These are phyloP conservation scores for Coriaria nepalensis DNA, from an alignment of 306 rosid species.

Conservation along the genomic window DNA sequence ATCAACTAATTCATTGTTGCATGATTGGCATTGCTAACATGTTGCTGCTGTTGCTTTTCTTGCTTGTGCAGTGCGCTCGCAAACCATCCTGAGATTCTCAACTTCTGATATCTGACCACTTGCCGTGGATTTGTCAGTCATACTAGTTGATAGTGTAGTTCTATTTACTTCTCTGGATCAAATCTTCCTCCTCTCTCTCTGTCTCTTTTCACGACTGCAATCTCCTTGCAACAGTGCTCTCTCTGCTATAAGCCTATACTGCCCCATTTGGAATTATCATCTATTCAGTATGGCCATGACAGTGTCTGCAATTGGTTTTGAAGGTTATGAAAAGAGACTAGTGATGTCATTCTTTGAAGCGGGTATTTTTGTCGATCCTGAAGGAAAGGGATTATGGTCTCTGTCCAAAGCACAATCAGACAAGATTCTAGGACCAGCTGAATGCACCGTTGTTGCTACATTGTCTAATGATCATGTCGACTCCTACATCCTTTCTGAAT, in stretches of 20 bases:
- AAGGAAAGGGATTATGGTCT: constrained; percentile 45
- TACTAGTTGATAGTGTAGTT: constrained; percentile 9
- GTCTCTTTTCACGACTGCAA: constrained; percentile 24
- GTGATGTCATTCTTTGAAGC: constrained; percentile 41
- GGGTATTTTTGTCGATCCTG: constrained; percentile 42
- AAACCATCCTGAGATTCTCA: constrained; percentile 61
- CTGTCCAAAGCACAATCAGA: constrained; percentile 43
- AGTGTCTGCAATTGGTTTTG: constrained; percentile 56
- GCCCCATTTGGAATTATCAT: too few species aligned
- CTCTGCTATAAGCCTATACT: constrained; percentile 2
- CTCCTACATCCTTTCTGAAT: constrained; percentile 63
- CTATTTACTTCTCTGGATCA: constrained; percentile 32
- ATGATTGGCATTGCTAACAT: constrained; percentile 1
- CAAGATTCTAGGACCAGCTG: constrained; percentile 47
- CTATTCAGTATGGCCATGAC: constrained; percentile 17
- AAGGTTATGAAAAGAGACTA: constrained; percentile 61
- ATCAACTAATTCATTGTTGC: background rate
- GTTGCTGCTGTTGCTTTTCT: background rate
- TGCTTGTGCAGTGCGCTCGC: constrained; percentile 66
- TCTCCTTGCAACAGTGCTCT: constrained; percentile 14
- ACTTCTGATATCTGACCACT: constrained; percentile 8
- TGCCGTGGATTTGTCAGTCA: constrained; percentile 7
- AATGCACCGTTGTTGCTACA: constrained; percentile 56
- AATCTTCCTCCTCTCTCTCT: constrained; percentile 23
- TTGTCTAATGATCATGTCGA: constrained; percentile 37